These are phyloP conservation scores for Leccinum broughii DNA, from an alignment of 768 basidiomycete genomes.

Conservation along the genomic window DNA sequence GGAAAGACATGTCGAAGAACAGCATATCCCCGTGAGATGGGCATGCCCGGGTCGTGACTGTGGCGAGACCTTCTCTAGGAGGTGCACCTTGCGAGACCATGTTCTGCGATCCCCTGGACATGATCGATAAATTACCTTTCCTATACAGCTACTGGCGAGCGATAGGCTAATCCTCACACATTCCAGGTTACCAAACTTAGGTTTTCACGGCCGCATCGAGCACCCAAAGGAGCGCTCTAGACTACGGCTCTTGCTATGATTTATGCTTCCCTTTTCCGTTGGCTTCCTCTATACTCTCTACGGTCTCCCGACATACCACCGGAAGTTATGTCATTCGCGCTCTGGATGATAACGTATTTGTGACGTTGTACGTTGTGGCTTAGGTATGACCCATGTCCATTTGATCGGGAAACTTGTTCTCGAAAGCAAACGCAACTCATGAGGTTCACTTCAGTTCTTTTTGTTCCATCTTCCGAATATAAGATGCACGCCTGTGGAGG, in stretches of 20 bases:
- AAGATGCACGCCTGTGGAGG: not conserved
- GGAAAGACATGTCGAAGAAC: conserved; percentile 11
- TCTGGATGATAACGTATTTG: not conserved
- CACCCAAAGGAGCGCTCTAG: not conserved
- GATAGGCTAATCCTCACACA: not conserved
- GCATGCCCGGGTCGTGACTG: conserved; percentile 5
- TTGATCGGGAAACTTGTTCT: not conserved
- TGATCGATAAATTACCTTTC: no score
- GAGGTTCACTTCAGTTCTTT: not conserved
- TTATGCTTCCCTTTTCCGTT: not conserved
- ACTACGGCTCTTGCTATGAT: not conserved
- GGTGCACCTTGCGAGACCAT: not conserved
- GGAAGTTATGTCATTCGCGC: not conserved
- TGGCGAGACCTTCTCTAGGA: not conserved
- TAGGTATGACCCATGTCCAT: conserved; percentile 10
- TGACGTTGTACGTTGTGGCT: not conserved
- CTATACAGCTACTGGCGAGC: no score
- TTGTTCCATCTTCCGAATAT: not conserved
- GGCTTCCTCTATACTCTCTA: not conserved
- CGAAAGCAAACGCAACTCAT: not conserved
- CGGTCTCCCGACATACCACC: not conserved
- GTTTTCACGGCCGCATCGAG: not conserved
- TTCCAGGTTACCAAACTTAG: not conserved
- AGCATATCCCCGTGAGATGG: conserved; percentile 16
- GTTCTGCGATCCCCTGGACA: not conserved